Evolutionary conservation across 768 basidiomycete genomes (phyloP), one percentile per base, ranked within the genome.

Genomic region (Rhodotorula taiwanensis): DNA sequence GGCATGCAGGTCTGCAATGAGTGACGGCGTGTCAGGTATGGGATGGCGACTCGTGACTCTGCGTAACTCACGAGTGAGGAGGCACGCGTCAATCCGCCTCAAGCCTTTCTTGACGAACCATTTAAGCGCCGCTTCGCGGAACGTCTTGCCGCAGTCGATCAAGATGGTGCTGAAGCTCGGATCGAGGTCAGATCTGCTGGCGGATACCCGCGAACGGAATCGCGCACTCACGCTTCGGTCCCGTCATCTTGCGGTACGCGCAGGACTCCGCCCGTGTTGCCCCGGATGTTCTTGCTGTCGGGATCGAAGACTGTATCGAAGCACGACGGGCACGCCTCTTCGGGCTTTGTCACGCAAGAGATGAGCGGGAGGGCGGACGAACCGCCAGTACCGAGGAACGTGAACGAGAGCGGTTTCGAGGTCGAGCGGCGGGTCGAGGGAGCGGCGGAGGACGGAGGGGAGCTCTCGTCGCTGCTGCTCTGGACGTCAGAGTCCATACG

Each of bases 231-330:
- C 51, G n/a, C 15, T 3, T 43, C 43, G 25, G 45, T 48, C 18
- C 28, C 31, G 20, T 52, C 58, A 0, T 36, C 43, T 14, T 30
- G 20, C 45, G 63, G 63, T 1, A 83, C 76, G 54, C 84, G 79
- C 58, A 90, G 68, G 3, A 85, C 81, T 20, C 80, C 83, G 59
- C 87, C 85, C 15, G 90, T 93, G 73, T 93, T 93, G 60, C 90
- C 81, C 52, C 91, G 76, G 30, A 84, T 81, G 68, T 93, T 93
- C 76, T 83, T 87, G 48, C 48, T 62, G 81, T 83, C 25, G 2
- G 41, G 30, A n/a, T 15, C 0, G 0, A 74, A 80, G 63, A 84
- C 77, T 33, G 87, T 84, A 41, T 86, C 84, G 51, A 84, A 76
- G 71, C 88, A 87, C 0, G 86, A 83, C 60, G 75, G 77, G 72